A percentile compares a stretch with the other conserved stretches of the same genome.
phyloP scores from a whole-genome alignment of 805 yeast genomes.

The Metschnikowia lachancei region DNA sequence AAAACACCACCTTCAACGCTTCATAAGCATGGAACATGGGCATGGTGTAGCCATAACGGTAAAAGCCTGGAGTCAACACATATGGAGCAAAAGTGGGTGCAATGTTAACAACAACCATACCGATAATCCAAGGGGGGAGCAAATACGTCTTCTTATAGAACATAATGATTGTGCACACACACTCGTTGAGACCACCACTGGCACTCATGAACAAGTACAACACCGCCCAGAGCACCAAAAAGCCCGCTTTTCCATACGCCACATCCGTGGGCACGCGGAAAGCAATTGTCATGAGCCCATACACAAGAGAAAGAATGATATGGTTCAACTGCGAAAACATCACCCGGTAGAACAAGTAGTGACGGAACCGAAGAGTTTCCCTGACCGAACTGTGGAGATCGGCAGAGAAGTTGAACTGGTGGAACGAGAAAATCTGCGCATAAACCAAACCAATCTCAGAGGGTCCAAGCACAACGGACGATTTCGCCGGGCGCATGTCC shows the following conservation, averaged over 20 bases:
- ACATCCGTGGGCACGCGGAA: constrained; percentile 27
- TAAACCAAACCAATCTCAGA: constrained; percentile 34
- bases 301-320: constrained; percentile 29
- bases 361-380: constrained; percentile 22
- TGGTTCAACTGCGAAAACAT: constrained; percentile 32
- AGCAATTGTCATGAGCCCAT: constrained; percentile 31
- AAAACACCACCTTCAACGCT: constrained; percentile 33
- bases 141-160: constrained; percentile 21
- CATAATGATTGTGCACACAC: constrained; percentile 22
- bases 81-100: constrained; percentile 36
- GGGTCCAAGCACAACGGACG: constrained; percentile 31
- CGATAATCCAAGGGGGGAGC: constrained; percentile 32
- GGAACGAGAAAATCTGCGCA: constrained; percentile 33
- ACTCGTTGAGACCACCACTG: constrained; percentile 30
- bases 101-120: constrained; percentile 29
- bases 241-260: constrained; percentile 33
- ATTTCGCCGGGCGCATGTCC: constrained; percentile 22
- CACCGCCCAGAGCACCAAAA: constrained; percentile 34
- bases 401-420: constrained; percentile 34
- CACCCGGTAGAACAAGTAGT: constrained; percentile 28
- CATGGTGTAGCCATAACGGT: constrained; percentile 36
- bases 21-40: constrained; percentile 36
- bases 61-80: constrained; percentile 31
- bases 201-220: constrained; percentile 30
- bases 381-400: constrained; percentile 25